Evolutionary conservation across 176 grass and related monocot genomes (phyloP).

Genomic region (Dendrocalamus sinicus): DNA sequence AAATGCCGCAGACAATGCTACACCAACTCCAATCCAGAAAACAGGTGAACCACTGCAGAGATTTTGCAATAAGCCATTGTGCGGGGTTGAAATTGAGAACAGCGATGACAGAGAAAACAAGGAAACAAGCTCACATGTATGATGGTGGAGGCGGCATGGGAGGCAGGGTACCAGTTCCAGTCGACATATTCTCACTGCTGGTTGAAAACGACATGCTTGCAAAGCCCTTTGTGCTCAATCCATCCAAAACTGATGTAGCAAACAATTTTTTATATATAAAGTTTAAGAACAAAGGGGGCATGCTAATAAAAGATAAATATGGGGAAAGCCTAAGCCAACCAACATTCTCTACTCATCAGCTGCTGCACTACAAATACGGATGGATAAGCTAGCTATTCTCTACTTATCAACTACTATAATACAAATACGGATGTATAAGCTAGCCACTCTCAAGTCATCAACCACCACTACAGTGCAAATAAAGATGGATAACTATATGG

Average conservation of each 20-base stretch:
- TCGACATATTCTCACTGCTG: conserved; percentile 52
- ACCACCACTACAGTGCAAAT: neutral
- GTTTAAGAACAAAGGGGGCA: conserved; percentile 21
- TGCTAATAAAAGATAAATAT: neutral
- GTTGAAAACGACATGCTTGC: conserved; percentile 76
- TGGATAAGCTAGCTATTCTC: neutral
- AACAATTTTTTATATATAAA: neutral
- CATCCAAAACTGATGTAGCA: conserved; percentile 44
- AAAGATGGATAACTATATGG: neutral
- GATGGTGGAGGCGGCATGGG: conserved; percentile 55
- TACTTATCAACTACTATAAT: neutral
- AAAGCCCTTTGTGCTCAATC: conserved; percentile 59
- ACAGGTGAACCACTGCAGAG: conserved; percentile 84
- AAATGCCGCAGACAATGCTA: conserved; percentile 80
- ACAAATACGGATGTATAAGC: conserved; percentile 15
- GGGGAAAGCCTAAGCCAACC: neutral
- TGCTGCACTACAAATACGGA: neutral
- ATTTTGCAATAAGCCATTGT: conserved; percentile 14
- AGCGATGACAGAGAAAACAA: neutral
- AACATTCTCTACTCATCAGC: neutral
- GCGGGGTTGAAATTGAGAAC: neutral
- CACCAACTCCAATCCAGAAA: conserved; percentile 97
- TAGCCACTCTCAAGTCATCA: neutral
- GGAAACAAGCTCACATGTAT: conserved; percentile 52
- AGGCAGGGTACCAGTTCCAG: conserved; percentile 55